Evolutionary conservation across 2,329 filamentous ascomycete genomes (phyloP), one percentile per base, ranked within the genome.

Genomic region (Aureobasidium musti): DNA sequence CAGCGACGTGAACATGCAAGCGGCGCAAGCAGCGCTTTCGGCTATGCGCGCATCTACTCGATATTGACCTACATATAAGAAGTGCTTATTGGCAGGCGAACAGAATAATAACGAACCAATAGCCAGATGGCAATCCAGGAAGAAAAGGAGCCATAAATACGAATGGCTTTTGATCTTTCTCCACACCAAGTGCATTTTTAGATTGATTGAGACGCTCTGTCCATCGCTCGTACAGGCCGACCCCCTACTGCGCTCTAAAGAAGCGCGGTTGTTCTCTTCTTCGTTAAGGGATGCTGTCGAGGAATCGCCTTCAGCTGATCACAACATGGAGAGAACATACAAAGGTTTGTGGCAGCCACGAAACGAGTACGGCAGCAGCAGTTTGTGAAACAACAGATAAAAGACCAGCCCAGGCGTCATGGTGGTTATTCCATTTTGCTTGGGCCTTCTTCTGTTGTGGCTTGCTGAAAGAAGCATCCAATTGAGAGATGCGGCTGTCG

Each of bases 111-210:
- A 35, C 33, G 19, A 41, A 21, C 57, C 41, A 61, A 61, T 61
- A 47, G 43, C 57, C 57, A 61, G 23, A 37, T 23, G n/a, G 5
- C 28, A 35, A 30, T 49, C 43, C 33, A 21, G 43, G 14, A 30
- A 26, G 43, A 49, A 61, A 61, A 61, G 57, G 57, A 61, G 57
- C 57, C 57, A 37, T 61, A 26, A 49, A 61, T 61, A 61, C 57
- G 57, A 61, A 61, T 61, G 41, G 30, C 54, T 59, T 45, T 39
- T 21, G 23, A 39, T 13, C 23, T 43, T 49, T 61, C 57, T 61
- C 57, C 57, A 61, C 57, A 61, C 21, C 43, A 61, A 28, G 41
- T 61, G 57, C 57, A 61, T 49, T 47, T 61, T 61, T 49, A 61
- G 43, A 61, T 37, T 61, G 57, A 49, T 23, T 49, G 30, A 26